Percentiles rank a stretch among this genome's conserved stretches.
These are phyloP conservation scores for Ogataea henricii DNA, from an alignment of 805 yeast species.

Conservation along the genomic window DNA sequence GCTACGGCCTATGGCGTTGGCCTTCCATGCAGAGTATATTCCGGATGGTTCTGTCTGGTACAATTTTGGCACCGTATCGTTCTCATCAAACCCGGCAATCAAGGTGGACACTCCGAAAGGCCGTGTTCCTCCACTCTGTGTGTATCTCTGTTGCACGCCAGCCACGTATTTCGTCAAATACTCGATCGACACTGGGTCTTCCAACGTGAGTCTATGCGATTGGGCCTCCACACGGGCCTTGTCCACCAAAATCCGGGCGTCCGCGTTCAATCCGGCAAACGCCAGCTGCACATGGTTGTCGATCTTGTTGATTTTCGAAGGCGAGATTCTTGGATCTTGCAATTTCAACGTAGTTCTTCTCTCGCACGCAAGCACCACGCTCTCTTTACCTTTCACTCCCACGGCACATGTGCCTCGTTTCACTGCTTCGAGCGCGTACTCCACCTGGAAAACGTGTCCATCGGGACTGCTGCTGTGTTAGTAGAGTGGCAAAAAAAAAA, in stretches of 20 bases:
- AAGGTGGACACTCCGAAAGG: constrained; percentile 96
- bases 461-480: constrained; percentile 68
- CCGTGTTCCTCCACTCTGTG: constrained; percentile 98
- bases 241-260: constrained; percentile 91
- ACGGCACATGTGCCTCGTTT: constrained; percentile 98
- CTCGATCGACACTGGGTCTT: constrained; percentile 90
- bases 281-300: constrained; percentile 91
- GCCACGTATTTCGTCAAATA: constrained; percentile 93
- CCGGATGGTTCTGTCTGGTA: constrained; percentile 98
- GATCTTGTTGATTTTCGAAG: constrained; percentile 87
- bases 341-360: constrained; percentile 91
- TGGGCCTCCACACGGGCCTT: constrained; percentile 97
- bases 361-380: constrained; percentile 95
- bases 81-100: constrained; percentile 93
- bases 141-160: constrained; percentile 96
- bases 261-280: constrained; percentile 98
- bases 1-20: constrained; percentile 94
- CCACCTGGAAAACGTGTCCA: constrained; percentile 98
- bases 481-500: constrained; percentile 4
- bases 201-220: constrained; percentile 88
- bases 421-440: constrained; percentile 96
- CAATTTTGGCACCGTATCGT: constrained; percentile 76
- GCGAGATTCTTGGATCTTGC: constrained; percentile 96
- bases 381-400: constrained; percentile 87
- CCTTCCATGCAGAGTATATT: constrained; percentile 96